Evolutionary conservation across 202 grass and related monocot species (phyloP), one percentile per base, ranked within the genome.

Genomic region (Brachypodium distachyon): DNA sequence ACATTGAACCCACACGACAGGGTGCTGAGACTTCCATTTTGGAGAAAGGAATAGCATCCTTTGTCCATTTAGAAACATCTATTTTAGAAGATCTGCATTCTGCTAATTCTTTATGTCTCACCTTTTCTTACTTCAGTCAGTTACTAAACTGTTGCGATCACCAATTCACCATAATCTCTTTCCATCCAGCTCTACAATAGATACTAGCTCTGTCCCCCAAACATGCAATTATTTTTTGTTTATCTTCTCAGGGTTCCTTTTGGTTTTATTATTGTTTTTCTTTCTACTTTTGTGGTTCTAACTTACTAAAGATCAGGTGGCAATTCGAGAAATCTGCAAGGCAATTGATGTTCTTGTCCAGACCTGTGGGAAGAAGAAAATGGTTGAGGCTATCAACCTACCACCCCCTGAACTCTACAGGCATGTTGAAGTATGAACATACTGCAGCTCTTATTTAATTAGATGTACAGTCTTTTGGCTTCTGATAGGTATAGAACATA

Each of bases 311-410:
- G 80, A 85, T 82, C 75, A 98, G 95, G 89, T 72, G 68, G 95
- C 95, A 74, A 92, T 98, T 88, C 77, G 69, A 73, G 82, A 98
- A 74, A 98, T 94, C 82, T 98, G 91, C 82, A 84, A 76, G 64
- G 84, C 82, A 73, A 82, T 94, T 67, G 89, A 98, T 75, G 64
- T 72, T 77, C 88, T 98, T 68, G 89, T 92, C 60, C 82, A 92
- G 73, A 90, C 77, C 47, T 92, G 95, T 61, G 95, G 95, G 78
- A 98, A 98, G 84, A 86, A 82, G 36, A 98, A 98, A 92, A 90
- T 98, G 89, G 41, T 91, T 0, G 91, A 98, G 76, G 95, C 91
- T 79, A 98, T 98, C 11, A 58, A 52, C 60, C 78, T 94, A 70
- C 95, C 91, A 46, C 95, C 95, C 36, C 70, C 52, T 63, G 95